Evolutionary conservation across 2,329 filamentous ascomycete genomes (phyloP).

Genomic region (Trichoderma atroviride): DNA sequence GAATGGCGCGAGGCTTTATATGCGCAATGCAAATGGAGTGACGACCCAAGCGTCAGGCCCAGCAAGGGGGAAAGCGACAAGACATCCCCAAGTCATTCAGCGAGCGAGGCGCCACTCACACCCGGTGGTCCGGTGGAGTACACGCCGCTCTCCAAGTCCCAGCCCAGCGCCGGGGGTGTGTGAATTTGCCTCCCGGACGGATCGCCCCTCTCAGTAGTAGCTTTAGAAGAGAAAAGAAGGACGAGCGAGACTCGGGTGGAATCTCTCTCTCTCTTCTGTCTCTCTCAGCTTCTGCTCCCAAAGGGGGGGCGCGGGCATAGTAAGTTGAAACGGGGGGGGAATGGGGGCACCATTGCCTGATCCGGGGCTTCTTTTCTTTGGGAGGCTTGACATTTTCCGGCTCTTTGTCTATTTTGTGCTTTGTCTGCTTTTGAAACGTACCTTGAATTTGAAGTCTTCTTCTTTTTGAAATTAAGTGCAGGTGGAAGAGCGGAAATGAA

Average conservation of each 20-base stretch:
- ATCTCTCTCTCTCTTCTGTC: background rate
- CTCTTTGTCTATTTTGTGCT: background rate
- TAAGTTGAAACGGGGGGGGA: background rate
- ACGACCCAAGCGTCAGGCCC: constrained; percentile 8
- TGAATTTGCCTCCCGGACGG: constrained; percentile 14
- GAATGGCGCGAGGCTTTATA: constrained; percentile 24
- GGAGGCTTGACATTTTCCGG: background rate
- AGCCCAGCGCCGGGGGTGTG: constrained; percentile 13
- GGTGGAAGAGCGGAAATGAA: background rate
- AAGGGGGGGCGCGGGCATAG: constrained; percentile 6
- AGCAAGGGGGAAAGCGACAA: background rate
- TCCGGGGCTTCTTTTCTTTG: background rate
- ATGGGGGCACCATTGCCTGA: background rate
- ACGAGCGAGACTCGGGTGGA: background rate
- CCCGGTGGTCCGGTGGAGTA: constrained; percentile 17
- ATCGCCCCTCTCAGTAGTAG: background rate
- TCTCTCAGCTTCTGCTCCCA: background rate
- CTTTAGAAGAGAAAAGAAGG: constrained; percentile 1
- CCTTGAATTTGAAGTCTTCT: background rate
- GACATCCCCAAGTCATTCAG: background rate
- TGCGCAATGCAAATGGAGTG: constrained; percentile 13
- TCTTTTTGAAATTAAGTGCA: background rate
- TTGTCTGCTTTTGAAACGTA: background rate
- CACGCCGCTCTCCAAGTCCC: constrained; percentile 5
- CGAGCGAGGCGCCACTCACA: constrained; percentile 9